phyloP scores from a whole-genome alignment of 306 rosid genomes.

The Clitoria ternatea region DNA sequence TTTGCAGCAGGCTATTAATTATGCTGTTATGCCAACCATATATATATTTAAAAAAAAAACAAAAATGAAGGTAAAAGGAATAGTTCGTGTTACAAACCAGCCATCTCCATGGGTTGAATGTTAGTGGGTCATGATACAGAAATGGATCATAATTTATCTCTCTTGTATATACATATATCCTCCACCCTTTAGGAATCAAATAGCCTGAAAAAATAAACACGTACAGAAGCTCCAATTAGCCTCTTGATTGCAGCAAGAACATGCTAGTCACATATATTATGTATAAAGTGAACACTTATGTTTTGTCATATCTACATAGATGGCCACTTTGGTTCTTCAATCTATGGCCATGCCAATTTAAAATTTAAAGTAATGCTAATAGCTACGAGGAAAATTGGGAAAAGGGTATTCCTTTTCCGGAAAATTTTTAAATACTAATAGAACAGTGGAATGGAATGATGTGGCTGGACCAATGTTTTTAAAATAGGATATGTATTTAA shows the following conservation, averaged over 20 bases:
- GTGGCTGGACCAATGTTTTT: no score
- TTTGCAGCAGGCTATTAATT: slow-evolving; percentile 15
- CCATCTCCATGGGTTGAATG: slow-evolving; percentile 99
- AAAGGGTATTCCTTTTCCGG: not conserved
- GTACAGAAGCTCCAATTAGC: not conserved
- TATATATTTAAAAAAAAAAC: not conserved
- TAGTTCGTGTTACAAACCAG: slow-evolving; percentile 55
- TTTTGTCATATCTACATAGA: not conserved
- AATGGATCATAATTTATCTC: slow-evolving; percentile 78
- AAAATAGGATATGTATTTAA: no score
- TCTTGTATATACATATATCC: slow-evolving; percentile 90
- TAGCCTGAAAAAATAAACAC: slow-evolving; percentile 63
- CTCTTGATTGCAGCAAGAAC: not conserved
- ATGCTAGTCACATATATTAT: not conserved
- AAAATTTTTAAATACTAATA: not conserved
- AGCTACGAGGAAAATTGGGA: slow-evolving; percentile 10
- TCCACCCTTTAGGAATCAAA: slow-evolving; percentile 91
- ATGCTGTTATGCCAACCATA: not conserved
- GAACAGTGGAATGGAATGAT: slow-evolving; percentile 28
- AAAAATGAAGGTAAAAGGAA: not conserved
- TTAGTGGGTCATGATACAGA: slow-evolving; percentile 75
- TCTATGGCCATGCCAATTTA: not conserved
- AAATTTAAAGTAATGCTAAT: slow-evolving; percentile 1
- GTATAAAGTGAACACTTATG: not conserved
- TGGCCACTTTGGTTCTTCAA: not conserved